Evolutionary conservation across 345 rosid species (phyloP).

Genomic region (Noccaea bulbosa): DNA sequence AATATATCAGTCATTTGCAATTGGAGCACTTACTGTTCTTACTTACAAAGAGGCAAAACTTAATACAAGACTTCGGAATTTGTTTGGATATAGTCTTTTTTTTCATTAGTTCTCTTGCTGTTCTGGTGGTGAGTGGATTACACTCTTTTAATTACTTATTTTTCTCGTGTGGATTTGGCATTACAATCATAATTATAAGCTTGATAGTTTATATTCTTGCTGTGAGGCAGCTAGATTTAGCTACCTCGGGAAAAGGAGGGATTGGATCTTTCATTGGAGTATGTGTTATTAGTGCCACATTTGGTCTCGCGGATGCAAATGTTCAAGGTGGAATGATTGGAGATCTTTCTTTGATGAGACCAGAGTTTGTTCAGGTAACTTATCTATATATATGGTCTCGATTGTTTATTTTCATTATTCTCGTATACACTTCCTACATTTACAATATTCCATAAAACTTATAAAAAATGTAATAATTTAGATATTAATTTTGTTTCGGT

Average conservation of each 20-base stretch:
- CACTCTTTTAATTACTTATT: no score
- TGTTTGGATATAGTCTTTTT: constrained; percentile 70
- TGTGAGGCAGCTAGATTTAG: constrained; percentile 59
- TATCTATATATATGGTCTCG: no score
- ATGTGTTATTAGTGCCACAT: constrained; percentile 58
- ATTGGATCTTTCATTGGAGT: constrained; percentile 60
- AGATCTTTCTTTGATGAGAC: constrained; percentile 75
- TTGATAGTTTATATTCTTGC: not conserved
- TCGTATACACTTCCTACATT: not conserved
- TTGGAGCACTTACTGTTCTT: constrained; percentile 59
- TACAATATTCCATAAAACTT: not conserved
- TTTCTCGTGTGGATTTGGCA: not conserved
- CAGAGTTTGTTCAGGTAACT: constrained; percentile 72
- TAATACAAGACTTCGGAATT: constrained; percentile 63
- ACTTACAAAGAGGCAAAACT: constrained; percentile 65
- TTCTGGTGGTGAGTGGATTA: constrained; percentile 67
- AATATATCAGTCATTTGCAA: constrained; percentile 69
- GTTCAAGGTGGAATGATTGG: constrained; percentile 91
- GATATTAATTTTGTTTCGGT: not conserved
- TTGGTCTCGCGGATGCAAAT: constrained; percentile 79
- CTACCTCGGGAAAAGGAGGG: constrained; percentile 73
- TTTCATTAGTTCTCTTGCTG: constrained; percentile 55
- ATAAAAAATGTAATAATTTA: not conserved
- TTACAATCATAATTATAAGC: not conserved
- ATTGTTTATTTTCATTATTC: not conserved